Percentiles rank a stretch among this genome's conserved stretches.
phyloP scores from a whole-genome alignment of 768 basidiomycete genomes.

The Serpula lacrymans region DNA sequence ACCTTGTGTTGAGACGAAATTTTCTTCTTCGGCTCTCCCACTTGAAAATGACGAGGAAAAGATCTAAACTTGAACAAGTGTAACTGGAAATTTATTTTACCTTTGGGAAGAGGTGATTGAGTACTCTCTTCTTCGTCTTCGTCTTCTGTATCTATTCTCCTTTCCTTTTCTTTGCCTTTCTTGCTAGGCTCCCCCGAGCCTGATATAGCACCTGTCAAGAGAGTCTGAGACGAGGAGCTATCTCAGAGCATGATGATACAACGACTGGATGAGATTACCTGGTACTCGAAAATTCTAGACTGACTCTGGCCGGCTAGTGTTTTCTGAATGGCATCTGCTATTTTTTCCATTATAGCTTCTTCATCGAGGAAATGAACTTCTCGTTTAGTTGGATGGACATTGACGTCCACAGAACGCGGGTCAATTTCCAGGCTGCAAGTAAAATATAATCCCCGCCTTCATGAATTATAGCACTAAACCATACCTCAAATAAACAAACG shows the following conservation, averaged over 20 bases:
- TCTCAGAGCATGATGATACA: conserved; percentile 2
- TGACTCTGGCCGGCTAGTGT: conserved; percentile 60
- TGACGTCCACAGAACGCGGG: conserved; percentile 89
- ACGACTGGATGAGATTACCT: conserved; percentile 36
- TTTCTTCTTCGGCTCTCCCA: conserved; percentile 41
- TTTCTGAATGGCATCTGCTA: conserved; percentile 70
- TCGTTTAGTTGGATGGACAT: conserved; percentile 96
- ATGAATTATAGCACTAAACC: conserved; percentile 6
- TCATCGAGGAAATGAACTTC: conserved; percentile 95
- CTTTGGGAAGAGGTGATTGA: too few relatives aligned
- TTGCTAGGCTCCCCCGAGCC: conserved; percentile 18
- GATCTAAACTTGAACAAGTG: conserved; percentile 21
- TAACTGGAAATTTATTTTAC: conserved; percentile 24
- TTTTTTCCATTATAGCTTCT: conserved; percentile 74
- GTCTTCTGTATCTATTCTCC: conserved; percentile 35
- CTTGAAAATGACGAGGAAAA: conserved; percentile 5
- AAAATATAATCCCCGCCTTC: conserved; percentile 1
- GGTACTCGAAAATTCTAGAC: conserved; percentile 71
- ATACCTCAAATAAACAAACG: conserved; percentile 95
- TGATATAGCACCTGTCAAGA: conserved; percentile 51
- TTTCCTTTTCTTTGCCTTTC: conserved; percentile 28
- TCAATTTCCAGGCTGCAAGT: conserved; percentile 69
- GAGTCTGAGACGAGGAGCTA: conserved; percentile 40
- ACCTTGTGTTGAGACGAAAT: conserved; percentile 84
- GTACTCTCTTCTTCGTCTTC: conserved; percentile 26